These are phyloP conservation scores for Talaromyces nanjingensis DNA, from an alignment of 495 filamentous ascomycete genomes.

Conservation along the genomic window DNA sequence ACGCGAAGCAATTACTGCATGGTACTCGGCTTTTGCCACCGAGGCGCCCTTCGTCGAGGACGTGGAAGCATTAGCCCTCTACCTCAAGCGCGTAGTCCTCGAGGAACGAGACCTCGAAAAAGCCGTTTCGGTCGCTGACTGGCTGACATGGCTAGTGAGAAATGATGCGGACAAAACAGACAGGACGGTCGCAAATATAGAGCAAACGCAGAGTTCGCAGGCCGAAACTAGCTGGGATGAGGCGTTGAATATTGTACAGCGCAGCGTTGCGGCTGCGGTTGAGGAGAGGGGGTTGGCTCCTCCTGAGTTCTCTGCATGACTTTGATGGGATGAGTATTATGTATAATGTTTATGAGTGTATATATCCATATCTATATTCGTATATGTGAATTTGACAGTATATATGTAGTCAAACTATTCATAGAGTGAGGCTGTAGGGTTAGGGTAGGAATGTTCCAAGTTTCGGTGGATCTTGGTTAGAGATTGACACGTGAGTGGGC, in stretches of 20 bases:
- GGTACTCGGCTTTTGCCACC: constrained; percentile 56
- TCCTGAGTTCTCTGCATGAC: constrained; percentile 2
- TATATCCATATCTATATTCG: no score
- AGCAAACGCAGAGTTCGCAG: constrained; percentile 5
- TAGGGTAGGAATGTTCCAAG: neutral
- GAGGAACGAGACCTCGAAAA: constrained; percentile 75
- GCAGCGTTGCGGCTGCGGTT: constrained; percentile 54
- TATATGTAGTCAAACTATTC: neutral
- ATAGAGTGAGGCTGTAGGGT: neutral
- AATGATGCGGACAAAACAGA: constrained; percentile 29
- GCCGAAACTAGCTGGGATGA: constrained; percentile 33
- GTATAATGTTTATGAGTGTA: neutral
- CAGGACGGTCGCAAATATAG: constrained; percentile 10
- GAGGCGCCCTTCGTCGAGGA: constrained; percentile 73
- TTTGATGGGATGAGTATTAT: neutral
- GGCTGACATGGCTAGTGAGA: constrained; percentile 66
- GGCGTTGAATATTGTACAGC: constrained; percentile 49
- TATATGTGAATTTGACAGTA: neutral
- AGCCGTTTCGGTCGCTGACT: constrained; percentile 57
- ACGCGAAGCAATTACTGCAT: constrained; percentile 53
- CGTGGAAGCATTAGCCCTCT: constrained; percentile 60
- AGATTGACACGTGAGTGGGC: neutral
- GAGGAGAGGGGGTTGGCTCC: constrained; percentile 54
- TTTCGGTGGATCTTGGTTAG: neutral
- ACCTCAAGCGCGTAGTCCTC: constrained; percentile 58